phyloP scores from a whole-genome alignment of 805 yeast species.

The Ogataea methanolica region DNA sequence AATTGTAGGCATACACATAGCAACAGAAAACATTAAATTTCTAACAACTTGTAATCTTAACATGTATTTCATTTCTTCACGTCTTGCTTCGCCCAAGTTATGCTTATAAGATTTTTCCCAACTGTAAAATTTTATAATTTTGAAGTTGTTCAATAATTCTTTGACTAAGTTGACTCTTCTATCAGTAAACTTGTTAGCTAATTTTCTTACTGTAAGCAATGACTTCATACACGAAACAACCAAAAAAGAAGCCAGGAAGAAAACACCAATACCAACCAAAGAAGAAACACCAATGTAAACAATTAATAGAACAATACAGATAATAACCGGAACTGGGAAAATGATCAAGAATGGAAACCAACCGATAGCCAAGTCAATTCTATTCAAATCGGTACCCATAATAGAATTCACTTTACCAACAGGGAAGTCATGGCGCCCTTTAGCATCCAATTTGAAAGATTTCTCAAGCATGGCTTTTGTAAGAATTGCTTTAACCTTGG shows the following conservation, averaged over 20 bases:
- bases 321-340: slow-evolving; percentile 58
- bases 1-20: slow-evolving; percentile 56
- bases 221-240: slow-evolving; percentile 43
- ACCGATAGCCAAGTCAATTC: slow-evolving; percentile 70
- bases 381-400: slow-evolving; percentile 75
- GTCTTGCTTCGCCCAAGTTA: slow-evolving; percentile 51
- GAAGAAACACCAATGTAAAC: slow-evolving; percentile 69
- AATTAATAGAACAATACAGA: slow-evolving; percentile 62
- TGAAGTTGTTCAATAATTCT: slow-evolving; percentile 74
- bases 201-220: slow-evolving; percentile 50
- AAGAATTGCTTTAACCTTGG: slow-evolving; percentile 62
- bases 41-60: slow-evolving; percentile 60
- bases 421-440: slow-evolving; percentile 59
- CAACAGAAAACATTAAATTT: slow-evolving; percentile 51
- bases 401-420: slow-evolving; percentile 71
- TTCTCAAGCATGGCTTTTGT: slow-evolving; percentile 66
- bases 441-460: slow-evolving; percentile 55
- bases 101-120: slow-evolving; percentile 81
- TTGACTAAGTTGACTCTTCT: slow-evolving; percentile 69
- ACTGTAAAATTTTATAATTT: slow-evolving; percentile 78
- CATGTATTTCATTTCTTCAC: slow-evolving; percentile 53
- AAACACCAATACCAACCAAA: slow-evolving; percentile 63
- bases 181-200: slow-evolving; percentile 65
- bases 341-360: slow-evolving; percentile 61
- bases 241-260: slow-evolving; percentile 42